A percentile compares a stretch with the other conserved stretches of the same genome.
These are phyloP conservation scores for Letharia columbiana DNA, from an alignment of 495 filamentous ascomycete genomes.

Conservation along the genomic window DNA sequence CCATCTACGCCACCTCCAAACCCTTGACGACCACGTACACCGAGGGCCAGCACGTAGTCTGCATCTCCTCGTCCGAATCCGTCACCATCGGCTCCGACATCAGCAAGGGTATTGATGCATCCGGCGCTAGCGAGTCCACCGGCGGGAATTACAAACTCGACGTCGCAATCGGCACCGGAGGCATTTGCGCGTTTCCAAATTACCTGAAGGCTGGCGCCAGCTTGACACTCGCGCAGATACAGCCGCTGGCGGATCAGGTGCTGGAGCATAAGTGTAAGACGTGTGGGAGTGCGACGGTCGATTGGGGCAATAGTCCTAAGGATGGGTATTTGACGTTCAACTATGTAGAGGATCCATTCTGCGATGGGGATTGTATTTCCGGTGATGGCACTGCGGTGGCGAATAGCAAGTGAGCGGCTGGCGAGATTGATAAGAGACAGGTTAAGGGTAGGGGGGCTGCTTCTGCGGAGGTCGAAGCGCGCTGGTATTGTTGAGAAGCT, in stretches of 20 bases:
- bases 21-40: constrained; percentile 4
- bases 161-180: not conserved
- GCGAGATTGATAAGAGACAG: not conserved
- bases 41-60: constrained; percentile 15
- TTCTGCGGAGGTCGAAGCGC: not conserved
- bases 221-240: not conserved
- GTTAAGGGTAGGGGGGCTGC: not conserved
- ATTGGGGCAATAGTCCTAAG: not conserved
- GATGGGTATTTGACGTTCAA: not conserved
- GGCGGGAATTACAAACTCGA: not conserved
- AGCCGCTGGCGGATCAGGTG: not conserved
- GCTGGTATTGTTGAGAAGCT: not conserved
- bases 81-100: constrained; percentile 1
- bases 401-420: not conserved
- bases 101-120: not conserved
- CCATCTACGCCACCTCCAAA: constrained; percentile 6
- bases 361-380: not conserved
- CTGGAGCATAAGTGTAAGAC: not conserved
- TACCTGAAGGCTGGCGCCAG: not conserved
- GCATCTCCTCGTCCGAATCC: constrained; percentile 6
- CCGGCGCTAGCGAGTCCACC: not conserved
- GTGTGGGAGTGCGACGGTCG: not conserved
- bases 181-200: not conserved
- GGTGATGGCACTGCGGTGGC: not conserved
- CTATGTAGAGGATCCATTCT: not conserved